A percentile compares a stretch with the other conserved stretches of the same genome.
These are phyloP conservation scores for Fragaria vesca DNA, from an alignment of 306 rosid genomes.

Conservation along the genomic window DNA sequence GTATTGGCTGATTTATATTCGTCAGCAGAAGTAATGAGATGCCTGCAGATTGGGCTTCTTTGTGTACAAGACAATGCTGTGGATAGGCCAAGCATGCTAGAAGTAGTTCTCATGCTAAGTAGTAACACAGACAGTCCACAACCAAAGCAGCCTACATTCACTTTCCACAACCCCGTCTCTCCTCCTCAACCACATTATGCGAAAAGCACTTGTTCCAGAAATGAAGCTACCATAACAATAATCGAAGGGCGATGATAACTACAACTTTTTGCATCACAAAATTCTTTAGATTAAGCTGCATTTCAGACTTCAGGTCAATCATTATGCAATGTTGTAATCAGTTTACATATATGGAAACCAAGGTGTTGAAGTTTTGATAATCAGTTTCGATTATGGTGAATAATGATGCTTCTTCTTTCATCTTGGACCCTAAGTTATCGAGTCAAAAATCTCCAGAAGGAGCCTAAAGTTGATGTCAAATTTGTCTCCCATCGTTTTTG, in stretches of 20 bases:
- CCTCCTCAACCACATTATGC: not conserved
- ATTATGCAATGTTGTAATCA: not conserved
- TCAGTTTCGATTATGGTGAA: too few species aligned
- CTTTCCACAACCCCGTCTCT: not conserved
- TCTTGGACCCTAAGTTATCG: too few species aligned
- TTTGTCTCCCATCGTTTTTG: too few species aligned
- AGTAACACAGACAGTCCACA: slow-evolving; percentile 8
- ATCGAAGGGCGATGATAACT: slow-evolving; percentile 7
- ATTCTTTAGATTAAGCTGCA: not conserved
- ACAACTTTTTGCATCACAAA: not conserved
- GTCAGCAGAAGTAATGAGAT: not conserved
- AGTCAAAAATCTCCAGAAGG: too few species aligned
- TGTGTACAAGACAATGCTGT: slow-evolving; percentile 25
- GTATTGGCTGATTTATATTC: not conserved
- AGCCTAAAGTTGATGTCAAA: too few species aligned
- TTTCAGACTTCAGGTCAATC: not conserved
- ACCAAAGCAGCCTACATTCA: slow-evolving; percentile 23
- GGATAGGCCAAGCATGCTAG: slow-evolving; percentile 29
- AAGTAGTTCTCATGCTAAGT: slow-evolving; percentile 12
- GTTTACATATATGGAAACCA: not conserved
- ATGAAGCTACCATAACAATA: slow-evolving; percentile 8
- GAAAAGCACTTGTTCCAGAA: not conserved
- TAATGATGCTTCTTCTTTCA: too few species aligned
- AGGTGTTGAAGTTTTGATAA: not conserved
- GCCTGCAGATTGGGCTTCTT: slow-evolving; percentile 23